These are phyloP conservation scores for Mrakia gelida DNA, from an alignment of 768 basidiomycete genomes.

Conservation along the genomic window DNA sequence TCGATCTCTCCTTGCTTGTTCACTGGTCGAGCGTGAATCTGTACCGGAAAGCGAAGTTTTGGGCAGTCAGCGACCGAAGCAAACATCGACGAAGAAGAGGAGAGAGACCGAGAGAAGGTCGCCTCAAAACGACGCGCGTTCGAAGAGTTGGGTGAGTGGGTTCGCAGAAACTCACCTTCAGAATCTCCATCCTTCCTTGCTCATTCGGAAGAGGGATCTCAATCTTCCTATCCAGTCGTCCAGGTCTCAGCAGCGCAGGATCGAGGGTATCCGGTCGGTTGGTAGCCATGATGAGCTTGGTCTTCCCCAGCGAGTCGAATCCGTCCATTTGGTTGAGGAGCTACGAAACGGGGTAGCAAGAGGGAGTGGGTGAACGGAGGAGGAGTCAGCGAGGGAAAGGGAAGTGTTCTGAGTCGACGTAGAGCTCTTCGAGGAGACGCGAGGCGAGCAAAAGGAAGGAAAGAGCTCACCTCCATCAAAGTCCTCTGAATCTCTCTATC, in stretches of 20 bases:
- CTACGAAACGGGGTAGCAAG: too few relatives aligned
- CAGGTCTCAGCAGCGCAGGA: constrained; percentile 91
- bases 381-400: too few relatives aligned
- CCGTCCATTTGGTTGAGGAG: constrained; percentile 99
- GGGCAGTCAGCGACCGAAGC: not conserved
- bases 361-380: too few relatives aligned
- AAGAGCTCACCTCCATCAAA: constrained; percentile 77
- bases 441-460: too few relatives aligned
- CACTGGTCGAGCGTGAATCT: constrained; percentile 85
- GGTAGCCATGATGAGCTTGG: constrained; percentile 99
- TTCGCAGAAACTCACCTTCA: constrained; percentile 55
- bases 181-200: constrained; percentile 88
- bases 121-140: too few relatives aligned
- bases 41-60: too few relatives aligned
- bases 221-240: constrained; percentile 93
- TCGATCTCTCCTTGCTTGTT: constrained; percentile 95
- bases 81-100: too few relatives aligned
- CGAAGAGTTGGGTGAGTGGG: too few relatives aligned
- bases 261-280: constrained; percentile 97
- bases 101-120: not conserved
- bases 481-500: constrained; percentile 99
- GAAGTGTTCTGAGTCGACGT: too few relatives aligned
- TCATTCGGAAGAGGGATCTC: constrained; percentile 97
- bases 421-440: too few relatives aligned
- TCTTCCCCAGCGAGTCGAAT: constrained; percentile 90